A percentile compares a stretch with the other conserved stretches of the same genome.
These are phyloP conservation scores for Phytopythium mirpurense DNA, from an alignment of 352 stramenopile genomes.

Conservation along the genomic window DNA sequence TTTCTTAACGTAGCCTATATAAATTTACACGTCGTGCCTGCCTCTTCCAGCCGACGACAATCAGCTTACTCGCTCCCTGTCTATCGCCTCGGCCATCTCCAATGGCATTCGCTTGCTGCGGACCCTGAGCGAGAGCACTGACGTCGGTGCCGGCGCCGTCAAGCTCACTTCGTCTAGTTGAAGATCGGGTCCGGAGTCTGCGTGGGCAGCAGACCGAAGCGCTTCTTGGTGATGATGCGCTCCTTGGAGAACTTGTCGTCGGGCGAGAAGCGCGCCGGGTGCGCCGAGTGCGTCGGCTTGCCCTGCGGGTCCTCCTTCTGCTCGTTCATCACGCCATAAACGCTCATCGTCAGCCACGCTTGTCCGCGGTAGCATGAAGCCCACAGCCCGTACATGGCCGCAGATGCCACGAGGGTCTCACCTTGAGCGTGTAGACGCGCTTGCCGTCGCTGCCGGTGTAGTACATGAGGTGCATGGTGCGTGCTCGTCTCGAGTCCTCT, in stretches of 20 bases:
- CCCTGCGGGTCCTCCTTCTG: slow-evolving; percentile 93
- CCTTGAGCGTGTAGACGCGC: slow-evolving; percentile 99
- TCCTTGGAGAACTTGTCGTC: slow-evolving; percentile 99
- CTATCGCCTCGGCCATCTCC: not conserved
- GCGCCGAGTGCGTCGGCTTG: slow-evolving; percentile 94
- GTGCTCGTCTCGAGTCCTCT: too few relatives aligned
- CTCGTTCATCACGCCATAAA: not conserved
- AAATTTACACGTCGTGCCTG: slow-evolving; percentile 13
- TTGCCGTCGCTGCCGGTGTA: slow-evolving; percentile 96
- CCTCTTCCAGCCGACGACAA: too few relatives aligned
- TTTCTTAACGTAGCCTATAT: slow-evolving; percentile 22
- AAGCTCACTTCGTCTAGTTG: slow-evolving; percentile 21
- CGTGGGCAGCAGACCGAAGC: slow-evolving; percentile 96
- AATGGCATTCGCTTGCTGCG: not conserved
- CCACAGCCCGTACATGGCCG: not conserved
- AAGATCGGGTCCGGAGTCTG: slow-evolving; percentile 89
- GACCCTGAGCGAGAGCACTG: not conserved
- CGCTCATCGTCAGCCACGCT: not conserved
- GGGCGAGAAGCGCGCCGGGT: slow-evolving; percentile 97
- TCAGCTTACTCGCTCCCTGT: too few relatives aligned
- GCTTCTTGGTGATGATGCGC: slow-evolving; percentile 97
- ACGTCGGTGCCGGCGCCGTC: too few relatives aligned
- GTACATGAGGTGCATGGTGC: slow-evolving; percentile 99
- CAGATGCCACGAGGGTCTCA: slow-evolving; percentile 20
- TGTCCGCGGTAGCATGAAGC: not conserved